Evolutionary conservation across 352 stramenopile genomes (phyloP), one percentile per base, ranked within the genome.

Genomic region (Blastocystis sp.): DNA sequence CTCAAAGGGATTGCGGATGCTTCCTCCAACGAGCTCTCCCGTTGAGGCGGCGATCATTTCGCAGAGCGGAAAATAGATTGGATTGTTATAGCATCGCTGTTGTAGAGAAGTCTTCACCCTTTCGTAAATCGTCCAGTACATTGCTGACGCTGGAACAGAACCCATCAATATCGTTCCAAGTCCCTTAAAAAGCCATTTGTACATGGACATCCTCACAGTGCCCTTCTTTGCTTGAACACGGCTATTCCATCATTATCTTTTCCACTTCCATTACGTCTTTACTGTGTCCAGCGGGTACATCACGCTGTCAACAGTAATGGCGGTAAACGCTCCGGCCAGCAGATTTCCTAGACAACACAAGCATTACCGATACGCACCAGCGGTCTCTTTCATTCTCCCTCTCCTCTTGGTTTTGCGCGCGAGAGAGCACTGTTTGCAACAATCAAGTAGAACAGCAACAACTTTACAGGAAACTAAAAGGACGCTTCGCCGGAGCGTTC

Each of bases 111-210:
- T 38, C 40, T 81, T 81, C 48, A 64, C 28, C 66, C 59, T 63
- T 54, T 81, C 71, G 43, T 81, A 81, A 64, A 81, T 64, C 14
- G 28, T 64, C 71, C 71, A 81, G 43, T 81, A 81, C 14, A 81
- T 43, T n/a, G 71, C 71, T n/a, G 71, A 81, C 24, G 71, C 71
- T 11, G 71, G 71, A 81, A 81, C 71, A 1, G 71, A 81, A 28
- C 71, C 71, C 14, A 81, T 48, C 21, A 81, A 59, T 10, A 81
- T 81, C 14, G 71, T 81, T 1, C 71, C 48, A 3, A 81, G 48
- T 60, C 71, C 71, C 7, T 81, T 81, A 59, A 81, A 81, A 9
- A 81, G 28, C 64, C 43, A 11, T 9, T 34, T 28, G 40, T 81
- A 81, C 11, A 45, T 57, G 43, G n/a, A 43, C 11, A 81, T 54